A percentile compares a stretch with the other conserved stretches of the same genome.
Evolutionary conservation across 2,329 filamentous ascomycete genomes (phyloP).

Genomic region (Trichoderma pleuroti): DNA sequence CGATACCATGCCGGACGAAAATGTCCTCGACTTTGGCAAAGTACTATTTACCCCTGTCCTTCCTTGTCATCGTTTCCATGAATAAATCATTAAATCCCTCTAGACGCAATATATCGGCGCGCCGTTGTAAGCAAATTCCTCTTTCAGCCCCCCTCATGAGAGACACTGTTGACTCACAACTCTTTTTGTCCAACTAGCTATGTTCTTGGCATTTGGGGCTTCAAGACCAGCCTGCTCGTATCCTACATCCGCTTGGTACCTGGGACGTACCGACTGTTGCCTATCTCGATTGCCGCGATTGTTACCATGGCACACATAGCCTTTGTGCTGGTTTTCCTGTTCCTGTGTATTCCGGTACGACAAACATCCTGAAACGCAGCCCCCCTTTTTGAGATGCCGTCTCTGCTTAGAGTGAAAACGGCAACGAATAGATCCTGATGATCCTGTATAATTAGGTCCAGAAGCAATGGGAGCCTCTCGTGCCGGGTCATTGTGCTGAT

Average conservation of each 20-base stretch:
- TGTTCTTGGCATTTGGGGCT: constrained; percentile 41
- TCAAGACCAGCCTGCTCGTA: constrained; percentile 45
- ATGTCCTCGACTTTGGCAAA: constrained; percentile 39
- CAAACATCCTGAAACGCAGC: background rate
- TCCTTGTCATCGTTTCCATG: background rate
- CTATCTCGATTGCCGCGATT: constrained; percentile 34
- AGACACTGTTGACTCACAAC: background rate
- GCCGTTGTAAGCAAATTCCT: constrained; percentile 36
- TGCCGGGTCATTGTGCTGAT: constrained; percentile 39
- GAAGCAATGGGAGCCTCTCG: constrained; percentile 41
- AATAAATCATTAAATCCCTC: background rate
- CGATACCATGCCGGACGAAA: constrained; percentile 36
- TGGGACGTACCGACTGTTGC: constrained; percentile 32
- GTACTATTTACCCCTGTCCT: constrained; percentile 5
- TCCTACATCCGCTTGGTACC: constrained; percentile 46
- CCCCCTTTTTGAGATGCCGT: background rate
- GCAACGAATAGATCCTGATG: background rate
- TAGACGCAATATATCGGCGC: constrained; percentile 41
- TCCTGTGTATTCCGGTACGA: constrained; percentile 35
- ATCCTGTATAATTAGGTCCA: constrained; percentile 12
- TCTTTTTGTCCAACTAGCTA: constrained; percentile 31
- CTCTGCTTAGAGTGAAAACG: background rate
- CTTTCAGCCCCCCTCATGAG: background rate
- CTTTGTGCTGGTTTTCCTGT: constrained; percentile 36
- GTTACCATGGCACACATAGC: constrained; percentile 39